Base-by-base conservation (phyloP, 768 basidiomycete genomes). In the Trametes maxima region DNA sequence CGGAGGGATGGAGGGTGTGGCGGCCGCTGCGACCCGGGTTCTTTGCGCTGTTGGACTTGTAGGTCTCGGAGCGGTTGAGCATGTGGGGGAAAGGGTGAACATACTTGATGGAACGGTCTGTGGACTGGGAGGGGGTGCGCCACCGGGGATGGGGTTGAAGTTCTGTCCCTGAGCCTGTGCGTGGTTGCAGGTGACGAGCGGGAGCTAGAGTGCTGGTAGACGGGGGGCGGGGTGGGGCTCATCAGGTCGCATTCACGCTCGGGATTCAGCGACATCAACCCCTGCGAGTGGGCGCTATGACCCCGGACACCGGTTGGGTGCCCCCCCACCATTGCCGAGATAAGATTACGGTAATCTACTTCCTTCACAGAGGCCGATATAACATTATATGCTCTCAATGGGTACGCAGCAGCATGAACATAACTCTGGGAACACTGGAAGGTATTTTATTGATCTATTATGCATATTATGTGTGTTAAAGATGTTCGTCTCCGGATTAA, bases 1-100 rank as follows among this genome's bases (percentile, higher is more conserved):
- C 87, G 22, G 81, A 83, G n/a, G 84, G 78, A 33, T 79, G 73
- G 16, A 78, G 53, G 24, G 70, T 73, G 25, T 81, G 79, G 5
- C 81, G 79, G 22, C 62, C 54, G 46, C 63, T 56, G 17, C 57
- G 72, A 63, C 37, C 75, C 14, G 67, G 69, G 8, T 67, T 64
- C 43, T 63, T 66, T 13, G 66, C 65, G 33, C 33, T 35, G 25
- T 46, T 65, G 16, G 66, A 67, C 58, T 67, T 67, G 54, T 62
- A 64, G 12, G 67, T 68, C 48, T 62, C 63, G 5, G 67, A 68
- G 7, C 67, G 59, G 22, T 63, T 59, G 63, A 47, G 46, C 49
- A 53, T 45, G 17, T 43, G 44, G 0, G 60, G 57, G 7, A 58
- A 37, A n/a, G 67, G 67, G 25, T 52, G 62, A 24, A 46, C 44